Evolutionary conservation across 768 basidiomycete species (phyloP).

Genomic region (Trametes maxima): DNA sequence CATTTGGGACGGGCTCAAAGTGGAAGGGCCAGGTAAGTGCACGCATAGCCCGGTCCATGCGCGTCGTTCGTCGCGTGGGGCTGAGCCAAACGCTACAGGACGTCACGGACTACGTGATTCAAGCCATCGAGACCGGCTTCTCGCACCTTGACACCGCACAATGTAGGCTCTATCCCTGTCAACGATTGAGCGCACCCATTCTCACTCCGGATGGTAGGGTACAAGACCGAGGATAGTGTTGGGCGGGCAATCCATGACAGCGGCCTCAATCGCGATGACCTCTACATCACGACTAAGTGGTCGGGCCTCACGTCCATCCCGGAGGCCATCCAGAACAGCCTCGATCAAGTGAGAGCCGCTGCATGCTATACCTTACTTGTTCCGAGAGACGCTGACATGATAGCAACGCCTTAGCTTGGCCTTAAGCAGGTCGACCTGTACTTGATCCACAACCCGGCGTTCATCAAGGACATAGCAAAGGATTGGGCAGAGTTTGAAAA

Average conservation of each 20-base stretch:
- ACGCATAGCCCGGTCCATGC: background rate
- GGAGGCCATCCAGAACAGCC: constrained; percentile 47
- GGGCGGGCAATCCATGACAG: constrained; percentile 40
- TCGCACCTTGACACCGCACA: constrained; percentile 66
- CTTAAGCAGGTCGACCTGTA: constrained; percentile 68
- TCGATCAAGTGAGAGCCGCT: constrained; percentile 46
- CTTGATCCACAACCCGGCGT: constrained; percentile 58
- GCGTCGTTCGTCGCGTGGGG: no score
- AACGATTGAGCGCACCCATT: background rate
- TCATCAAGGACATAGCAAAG: constrained; percentile 34
- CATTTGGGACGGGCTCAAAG: constrained; percentile 61
- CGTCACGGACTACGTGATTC: constrained; percentile 54
- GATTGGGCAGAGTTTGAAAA: constrained; percentile 62
- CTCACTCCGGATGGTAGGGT: constrained; percentile 26
- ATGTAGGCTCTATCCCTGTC: constrained; percentile 25
- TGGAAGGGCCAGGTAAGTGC: constrained; percentile 33
- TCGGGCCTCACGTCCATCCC: constrained; percentile 39
- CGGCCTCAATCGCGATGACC: constrained; percentile 37
- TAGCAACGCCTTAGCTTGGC: constrained; percentile 49
- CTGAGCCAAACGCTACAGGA: constrained; percentile 34
- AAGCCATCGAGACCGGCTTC: constrained; percentile 63
- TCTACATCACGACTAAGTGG: constrained; percentile 53
- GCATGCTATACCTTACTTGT: no score
- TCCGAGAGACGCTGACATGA: background rate
- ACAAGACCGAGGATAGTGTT: constrained; percentile 41